Evolutionary conservation across 116 monocot genomes (phyloP), one percentile per base, ranked within the genome.

Genomic region (Papilionanthe hybrid): DNA sequence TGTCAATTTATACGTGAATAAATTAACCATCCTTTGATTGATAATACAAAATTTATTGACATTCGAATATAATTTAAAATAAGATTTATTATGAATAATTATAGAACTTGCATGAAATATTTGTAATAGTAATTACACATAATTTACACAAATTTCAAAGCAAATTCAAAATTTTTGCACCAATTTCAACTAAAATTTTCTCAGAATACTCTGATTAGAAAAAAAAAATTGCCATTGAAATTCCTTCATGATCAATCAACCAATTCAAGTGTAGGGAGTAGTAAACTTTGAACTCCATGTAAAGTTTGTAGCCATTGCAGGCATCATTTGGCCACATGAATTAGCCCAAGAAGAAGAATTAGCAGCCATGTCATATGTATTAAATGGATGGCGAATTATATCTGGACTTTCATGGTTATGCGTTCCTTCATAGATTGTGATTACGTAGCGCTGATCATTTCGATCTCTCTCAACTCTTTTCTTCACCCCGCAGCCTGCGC

Each of bases 381-480:
- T 3, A 7, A 77, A 77, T 4, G 44, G 43, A 78, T 69, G n/a
- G 32, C 44, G 11, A 12, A 42, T 9, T 5, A 65, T 49, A 23
- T 77, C 53, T 23, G 30, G 77, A n/a, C 47, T 75, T 23, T 75
- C 4, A 9, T 81, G 85, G 72, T 81, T 85, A 58, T 85, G 85
- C 30, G 80, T 48, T 9, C 85, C 85, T 78, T 85, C 85, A 23
- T 85, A 85, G 8, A 58, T 85, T 19, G 85, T 85, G 23, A 81
- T 81, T 19, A 81, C 81, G 47, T 81, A 85, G 47, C 77, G 78
- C 0, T 81, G 42, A 57, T 85, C 85, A 28, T 78, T 63, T 30
- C 30, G 5, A 7, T 85, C 78, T 75, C 85, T 77, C 47, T 85
- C 85, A 0, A 85, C 81, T 78, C 85, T 85, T 50, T 81, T 85